Conservation (phyloP, 345 rosid species). For the Corchorus capsularis region DNA sequence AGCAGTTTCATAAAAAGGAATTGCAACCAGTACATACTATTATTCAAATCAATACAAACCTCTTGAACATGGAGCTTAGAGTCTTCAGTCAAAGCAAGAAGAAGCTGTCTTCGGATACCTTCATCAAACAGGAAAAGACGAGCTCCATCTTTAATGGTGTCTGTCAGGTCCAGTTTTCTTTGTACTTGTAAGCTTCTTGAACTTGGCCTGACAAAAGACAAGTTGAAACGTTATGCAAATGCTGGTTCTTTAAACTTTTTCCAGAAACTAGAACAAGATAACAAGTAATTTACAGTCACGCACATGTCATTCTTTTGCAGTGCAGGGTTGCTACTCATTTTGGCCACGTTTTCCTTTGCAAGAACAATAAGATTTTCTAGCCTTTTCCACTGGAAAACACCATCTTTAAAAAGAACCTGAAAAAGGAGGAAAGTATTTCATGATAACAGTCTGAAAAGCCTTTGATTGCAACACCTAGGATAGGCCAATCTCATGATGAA, state of each 20-base stretch:
- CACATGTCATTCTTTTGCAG: slow-evolving; percentile 55
- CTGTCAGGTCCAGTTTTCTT: slow-evolving; percentile 77
- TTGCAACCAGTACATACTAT: not conserved
- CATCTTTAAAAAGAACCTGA: slow-evolving; percentile 89
- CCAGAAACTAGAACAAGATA: slow-evolving; percentile 14
- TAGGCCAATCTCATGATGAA: not conserved
- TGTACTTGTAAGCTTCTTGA: slow-evolving; percentile 42
- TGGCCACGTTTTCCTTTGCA: slow-evolving; percentile 93
- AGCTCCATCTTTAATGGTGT: slow-evolving; percentile 93
- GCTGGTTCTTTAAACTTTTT: slow-evolving; percentile 4
- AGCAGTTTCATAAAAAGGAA: slow-evolving; percentile 16
- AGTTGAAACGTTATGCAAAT: not conserved
- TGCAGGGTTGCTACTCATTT: slow-evolving; percentile 93
- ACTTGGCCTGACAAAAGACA: slow-evolving; percentile 40
- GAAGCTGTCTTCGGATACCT: slow-evolving; percentile 88
- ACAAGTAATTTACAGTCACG: slow-evolving; percentile 28
- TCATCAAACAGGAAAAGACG: slow-evolving; percentile 83
- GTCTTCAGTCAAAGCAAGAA: slow-evolving; percentile 91
- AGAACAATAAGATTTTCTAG: slow-evolving; percentile 88
- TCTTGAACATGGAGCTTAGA: slow-evolving; percentile 94
- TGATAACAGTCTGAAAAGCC: slow-evolving; percentile 5
- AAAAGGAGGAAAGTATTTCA: slow-evolving; percentile 15
- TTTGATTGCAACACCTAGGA: slow-evolving; percentile 5
- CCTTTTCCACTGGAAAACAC: slow-evolving; percentile 91
- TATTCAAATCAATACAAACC: slow-evolving; percentile 38